phyloP scores from a whole-genome alignment of 1,284 basidiomycete genomes.

The Boletus smithii region DNA sequence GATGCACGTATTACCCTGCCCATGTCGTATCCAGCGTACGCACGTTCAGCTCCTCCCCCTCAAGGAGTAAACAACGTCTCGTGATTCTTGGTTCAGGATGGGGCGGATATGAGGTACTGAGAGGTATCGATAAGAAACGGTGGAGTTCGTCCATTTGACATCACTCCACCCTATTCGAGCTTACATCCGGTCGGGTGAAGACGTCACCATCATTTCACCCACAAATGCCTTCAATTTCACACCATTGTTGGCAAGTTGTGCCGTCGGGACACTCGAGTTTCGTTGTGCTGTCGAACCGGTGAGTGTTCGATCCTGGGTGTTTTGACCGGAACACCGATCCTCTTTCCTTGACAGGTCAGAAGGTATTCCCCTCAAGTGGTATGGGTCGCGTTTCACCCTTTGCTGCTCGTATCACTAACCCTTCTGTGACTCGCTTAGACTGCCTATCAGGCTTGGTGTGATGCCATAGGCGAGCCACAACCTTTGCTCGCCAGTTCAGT shows the following conservation, averaged over 20 bases:
- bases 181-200: conserved; percentile 36
- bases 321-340: conserved; percentile 1
- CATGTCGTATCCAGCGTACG: conserved; percentile 21
- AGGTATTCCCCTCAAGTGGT: conserved; percentile 57
- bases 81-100: conserved; percentile 85
- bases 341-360: conserved; percentile 40
- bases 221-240: conserved; percentile 84
- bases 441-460: conserved; percentile 71
- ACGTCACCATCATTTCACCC: conserved; percentile 71
- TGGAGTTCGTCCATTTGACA: conserved; percentile 48
- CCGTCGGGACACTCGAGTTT: conserved; percentile 82
- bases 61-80: conserved; percentile 53
- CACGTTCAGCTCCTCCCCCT: conserved; percentile 37
- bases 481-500: neutral
- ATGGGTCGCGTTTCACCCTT: conserved; percentile 22
- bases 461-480: conserved; percentile 49
- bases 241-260: conserved; percentile 70
- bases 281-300: conserved; percentile 81
- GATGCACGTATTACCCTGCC: neutral
- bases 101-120: conserved; percentile 76
- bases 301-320: conserved; percentile 23
- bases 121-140: conserved; percentile 61
- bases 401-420: neutral
- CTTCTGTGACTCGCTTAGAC: conserved; percentile 36
- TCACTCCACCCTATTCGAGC: neutral